Evolutionary conservation across 257 asterid genomes (phyloP), one percentile per base, ranked within the genome.

Genomic region (Solanum etuberosum): DNA sequence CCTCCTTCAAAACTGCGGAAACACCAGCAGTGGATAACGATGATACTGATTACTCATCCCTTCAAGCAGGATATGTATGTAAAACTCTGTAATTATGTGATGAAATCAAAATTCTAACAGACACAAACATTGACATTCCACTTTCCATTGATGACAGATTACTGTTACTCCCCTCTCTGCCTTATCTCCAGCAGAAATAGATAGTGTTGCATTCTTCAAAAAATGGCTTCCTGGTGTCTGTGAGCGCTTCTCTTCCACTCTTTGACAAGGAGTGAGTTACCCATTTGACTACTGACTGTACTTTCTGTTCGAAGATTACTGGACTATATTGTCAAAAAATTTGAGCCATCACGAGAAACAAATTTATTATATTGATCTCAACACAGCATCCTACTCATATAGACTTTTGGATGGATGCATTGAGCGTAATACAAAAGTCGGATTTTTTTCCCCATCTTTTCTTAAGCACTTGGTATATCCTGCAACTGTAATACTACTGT

Each of bases 141-240:
- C 85, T 87, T 37, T 31, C 29, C 29, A 71, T 85, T 70, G 67
- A 73, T 87, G 91, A 88, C 95, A 96, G 99, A 95, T 94, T 77
- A 90, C 94, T 59, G 94, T 94, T 84, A 93, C 93, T 78, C 98
- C 98, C 89, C 92, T 95, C 23, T 93, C 94, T 23, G 98, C 97
- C 84, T 89, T 93, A 89, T 93, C 95, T 65, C 92, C 90, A 77
- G 94, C 98, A 20, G 98, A 93, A 32, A 57, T 77, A 15, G 96
- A 93, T 83, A 90, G 93, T 63, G 90, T 88, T 18, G 87, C 93
- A 27, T 96, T 84, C 92, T 94, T 93, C 90, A 88, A 91, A 88
- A 89, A 89, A 35, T 96, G 98, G 97, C 89, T 95, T 51, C 93
- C 95, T 23, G 38, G 86, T 76, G 90, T 94, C 35, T 87, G 87